Evolutionary conservation across 192 early-diverging fungal genomes (phyloP).

Genomic region (Backusella australiensis): DNA sequence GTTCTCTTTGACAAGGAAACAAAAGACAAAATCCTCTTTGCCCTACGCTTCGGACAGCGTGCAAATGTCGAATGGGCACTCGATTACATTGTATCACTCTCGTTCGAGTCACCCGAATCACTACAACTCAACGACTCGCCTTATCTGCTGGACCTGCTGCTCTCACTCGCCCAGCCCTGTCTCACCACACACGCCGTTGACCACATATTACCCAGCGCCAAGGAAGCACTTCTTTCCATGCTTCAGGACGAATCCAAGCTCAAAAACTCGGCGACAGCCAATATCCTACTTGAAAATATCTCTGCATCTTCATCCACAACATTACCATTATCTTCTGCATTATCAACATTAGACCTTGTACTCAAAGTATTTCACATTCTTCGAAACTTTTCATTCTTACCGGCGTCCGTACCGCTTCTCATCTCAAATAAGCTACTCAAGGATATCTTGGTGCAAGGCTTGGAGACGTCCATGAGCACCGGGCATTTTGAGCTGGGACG

Average conservation of each 20-base stretch:
- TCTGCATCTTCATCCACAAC: neutral
- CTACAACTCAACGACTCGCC: conserved; percentile 63
- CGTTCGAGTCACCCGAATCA: conserved; percentile 49
- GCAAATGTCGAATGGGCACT: conserved; percentile 85
- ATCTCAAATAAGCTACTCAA: conserved; percentile 41
- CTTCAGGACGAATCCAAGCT: conserved; percentile 1
- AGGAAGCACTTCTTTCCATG: neutral
- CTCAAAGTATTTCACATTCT: conserved; percentile 68
- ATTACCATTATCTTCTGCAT: neutral
- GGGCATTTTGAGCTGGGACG: conserved; percentile 54
- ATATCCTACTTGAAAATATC: neutral
- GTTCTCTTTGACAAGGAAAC: conserved; percentile 9
- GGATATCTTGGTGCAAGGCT: conserved; percentile 57
- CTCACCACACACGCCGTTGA: neutral
- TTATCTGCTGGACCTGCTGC: conserved; percentile 30
- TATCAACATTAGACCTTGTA: conserved; percentile 14
- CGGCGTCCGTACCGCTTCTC: conserved; percentile 48
- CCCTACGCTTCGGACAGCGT: conserved; percentile 65
- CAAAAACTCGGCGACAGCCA: neutral
- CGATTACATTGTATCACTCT: conserved; percentile 61
- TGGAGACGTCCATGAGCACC: conserved; percentile 49
- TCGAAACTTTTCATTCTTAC: conserved; percentile 65
- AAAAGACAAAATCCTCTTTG: conserved; percentile 64
- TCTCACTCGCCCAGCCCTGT: neutral
- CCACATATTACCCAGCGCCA: neutral